phyloP scores from a whole-genome alignment of 495 filamentous ascomycete species.

The Xylaria castorea region DNA sequence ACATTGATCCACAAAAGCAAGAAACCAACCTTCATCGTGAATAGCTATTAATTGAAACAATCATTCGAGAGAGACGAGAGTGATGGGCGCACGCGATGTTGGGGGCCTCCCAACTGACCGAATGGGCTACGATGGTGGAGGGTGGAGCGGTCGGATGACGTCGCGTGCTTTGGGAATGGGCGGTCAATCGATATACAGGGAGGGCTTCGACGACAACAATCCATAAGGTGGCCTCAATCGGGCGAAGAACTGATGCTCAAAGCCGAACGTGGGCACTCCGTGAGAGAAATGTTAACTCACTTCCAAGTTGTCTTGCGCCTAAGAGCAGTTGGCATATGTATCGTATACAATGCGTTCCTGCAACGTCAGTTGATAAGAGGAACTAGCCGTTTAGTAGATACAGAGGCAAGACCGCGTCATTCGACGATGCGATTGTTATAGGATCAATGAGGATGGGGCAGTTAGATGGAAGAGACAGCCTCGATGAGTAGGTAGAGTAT shows the following conservation, averaged over 20 bases:
- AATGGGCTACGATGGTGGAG: constrained; percentile 17
- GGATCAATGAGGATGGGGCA: neutral
- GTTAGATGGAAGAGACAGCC: neutral
- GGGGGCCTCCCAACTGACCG: neutral
- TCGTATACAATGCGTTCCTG: neutral
- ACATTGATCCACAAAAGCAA: neutral
- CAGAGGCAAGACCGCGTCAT: neutral
- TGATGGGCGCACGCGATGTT: constrained; percentile 2
- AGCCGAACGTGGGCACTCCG: neutral
- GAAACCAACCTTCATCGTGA: constrained; percentile 25
- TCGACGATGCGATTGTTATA: neutral
- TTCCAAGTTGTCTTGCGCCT: constrained; percentile 9
- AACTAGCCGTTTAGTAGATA: neutral
- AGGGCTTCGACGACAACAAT: constrained; percentile 7
- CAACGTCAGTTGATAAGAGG: neutral
- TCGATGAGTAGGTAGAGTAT: neutral
- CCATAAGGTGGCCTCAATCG: neutral
- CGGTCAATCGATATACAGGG: constrained; percentile 14
- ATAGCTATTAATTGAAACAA: neutral
- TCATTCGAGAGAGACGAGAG: constrained; percentile 12
- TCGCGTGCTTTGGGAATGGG: constrained; percentile 24
- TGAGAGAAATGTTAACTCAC: neutral
- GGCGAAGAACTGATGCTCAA: neutral
- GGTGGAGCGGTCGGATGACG: constrained; percentile 27
- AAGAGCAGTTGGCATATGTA: neutral